Base-by-base conservation (phyloP, 345 rosid genomes). In the Carallia pectinifolia region DNA sequence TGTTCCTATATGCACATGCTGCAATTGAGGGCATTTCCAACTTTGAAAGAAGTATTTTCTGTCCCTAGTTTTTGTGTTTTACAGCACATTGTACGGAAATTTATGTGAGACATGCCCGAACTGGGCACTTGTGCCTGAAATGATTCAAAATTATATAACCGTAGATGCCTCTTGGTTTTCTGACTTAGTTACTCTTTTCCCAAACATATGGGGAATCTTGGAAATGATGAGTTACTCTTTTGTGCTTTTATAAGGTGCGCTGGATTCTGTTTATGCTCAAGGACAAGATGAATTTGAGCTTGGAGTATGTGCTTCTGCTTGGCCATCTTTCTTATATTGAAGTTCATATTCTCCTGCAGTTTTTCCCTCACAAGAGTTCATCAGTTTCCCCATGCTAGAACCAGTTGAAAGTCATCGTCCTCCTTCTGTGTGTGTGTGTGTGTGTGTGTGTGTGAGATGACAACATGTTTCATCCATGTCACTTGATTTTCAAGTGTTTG, bases 281-380 rank as follows among this genome's bases (percentile, higher is more conserved):
- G 81, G 76, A 62, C 89, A 82, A 68, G 82, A 80, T 61, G 91
- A 74, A 66, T 71, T 87, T 33, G 87, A 82, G 76, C 85, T 88
- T 58, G 92, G 88, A 58, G 98, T 89, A 88, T 71, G 93, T 81
- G 40, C 69, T 66, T 70, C 68, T 74, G 64, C 40, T 76, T 61
- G 31, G 61, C 54, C 58, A 69, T 53, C 23, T 47, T 47, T 62
- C n/a, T 55, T 31, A 17, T 64, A 6, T 55, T 18, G 16, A 27
- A 70, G 30, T 71, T 70, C 31, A 65, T 72, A 16, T 65, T 73
- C 27, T 60, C 29, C 3, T 18, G 7, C 29, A 33, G 55, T 34
- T 52, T 48, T 29, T 17, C 37, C 4, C 33, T 36, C 60, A 53
- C 50, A 10, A 44, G 50, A 44, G 50, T 44, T 44, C 50, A 44